Evolutionary conservation across 768 basidiomycete genomes (phyloP), one percentile per base, ranked within the genome.

Genomic region (Erythrobasidium yunnanense): DNA sequence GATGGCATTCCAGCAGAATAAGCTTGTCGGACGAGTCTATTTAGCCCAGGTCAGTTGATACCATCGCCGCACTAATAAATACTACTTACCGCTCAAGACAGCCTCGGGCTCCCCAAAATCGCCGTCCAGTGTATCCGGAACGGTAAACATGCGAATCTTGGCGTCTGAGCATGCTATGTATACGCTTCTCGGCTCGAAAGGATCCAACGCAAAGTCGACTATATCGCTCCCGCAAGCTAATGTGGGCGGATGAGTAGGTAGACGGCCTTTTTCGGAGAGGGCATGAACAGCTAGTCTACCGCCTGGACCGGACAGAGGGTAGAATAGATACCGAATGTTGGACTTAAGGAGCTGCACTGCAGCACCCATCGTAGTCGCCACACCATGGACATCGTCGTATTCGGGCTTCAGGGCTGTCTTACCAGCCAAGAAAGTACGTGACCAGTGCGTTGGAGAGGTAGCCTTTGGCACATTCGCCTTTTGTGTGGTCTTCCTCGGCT

Each of bases 221-320:
- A 78, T 66, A 25, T 74, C 74, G 2, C 71, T 67, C 18, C 78
- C 78, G 17, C 51, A 67, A 1, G 70, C 68, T 15, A 78, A 33
- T 23, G 69, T 71, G 13, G 75, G 71, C 13, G 72, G 70, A 11
- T 71, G 71, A 2, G 71, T 62, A 1, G 74, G 68, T 54, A 78
- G 67, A 2, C 78, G 66, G 0, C 77, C 77, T 56, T 73, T 77
- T 35, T 71, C 69, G 1, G 55, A 27, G 25, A 76, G 32, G 0
- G 76, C 69, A 66, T 77, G 77, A 1, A 75, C 71, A 0, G 71
- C 74, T 30, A 78, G 65, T 22, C 76, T 63, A 1, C 78, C 78
- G 22, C 78, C 78, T 0, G 77, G 71, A 2, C 78, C 78, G 15
- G 75, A 71, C 34, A 78, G 72, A 13, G 77, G 78, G 69, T 75